These are phyloP conservation scores for Euphorbia lathyris DNA, from an alignment of 345 rosid genomes.

Conservation along the genomic window DNA sequence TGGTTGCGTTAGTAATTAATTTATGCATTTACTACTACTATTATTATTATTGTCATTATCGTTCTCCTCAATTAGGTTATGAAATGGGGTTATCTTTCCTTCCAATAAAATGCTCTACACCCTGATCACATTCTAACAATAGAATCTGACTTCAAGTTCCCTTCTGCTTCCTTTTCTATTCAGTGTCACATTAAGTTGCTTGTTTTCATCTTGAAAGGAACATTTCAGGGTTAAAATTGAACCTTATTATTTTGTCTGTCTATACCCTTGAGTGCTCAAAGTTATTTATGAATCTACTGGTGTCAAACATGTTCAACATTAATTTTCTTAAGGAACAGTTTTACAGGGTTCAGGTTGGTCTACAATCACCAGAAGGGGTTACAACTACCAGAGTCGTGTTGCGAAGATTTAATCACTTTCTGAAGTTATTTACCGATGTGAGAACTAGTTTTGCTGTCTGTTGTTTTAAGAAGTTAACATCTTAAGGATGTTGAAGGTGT, in stretches of 20 bases:
- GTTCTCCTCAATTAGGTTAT: neutral
- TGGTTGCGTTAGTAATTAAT: neutral
- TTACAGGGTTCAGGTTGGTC: constrained; percentile 95
- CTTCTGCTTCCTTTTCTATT: neutral
- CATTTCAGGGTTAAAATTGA: neutral
- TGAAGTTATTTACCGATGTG: constrained; percentile 82
- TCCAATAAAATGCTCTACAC: neutral
- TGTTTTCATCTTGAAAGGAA: neutral
- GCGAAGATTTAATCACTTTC: constrained; percentile 94
- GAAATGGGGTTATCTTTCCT: neutral
- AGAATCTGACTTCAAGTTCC: neutral
- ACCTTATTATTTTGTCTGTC: neutral
- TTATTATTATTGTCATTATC: neutral
- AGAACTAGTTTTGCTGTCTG: constrained; percentile 25
- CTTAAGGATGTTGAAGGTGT: neutral
- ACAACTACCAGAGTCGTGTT: constrained; percentile 62
- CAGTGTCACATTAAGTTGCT: neutral
- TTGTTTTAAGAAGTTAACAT: neutral
- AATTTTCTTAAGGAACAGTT: constrained; percentile 76
- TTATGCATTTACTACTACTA: neutral
- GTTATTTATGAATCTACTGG: neutral
- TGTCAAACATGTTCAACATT: constrained; percentile 21
- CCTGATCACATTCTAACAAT: neutral
- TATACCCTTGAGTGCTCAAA: neutral
- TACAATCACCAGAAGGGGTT: constrained; percentile 88